Conservation (phyloP, 176 grass and related monocot species). For the Coix lacrymajobi region DNA sequence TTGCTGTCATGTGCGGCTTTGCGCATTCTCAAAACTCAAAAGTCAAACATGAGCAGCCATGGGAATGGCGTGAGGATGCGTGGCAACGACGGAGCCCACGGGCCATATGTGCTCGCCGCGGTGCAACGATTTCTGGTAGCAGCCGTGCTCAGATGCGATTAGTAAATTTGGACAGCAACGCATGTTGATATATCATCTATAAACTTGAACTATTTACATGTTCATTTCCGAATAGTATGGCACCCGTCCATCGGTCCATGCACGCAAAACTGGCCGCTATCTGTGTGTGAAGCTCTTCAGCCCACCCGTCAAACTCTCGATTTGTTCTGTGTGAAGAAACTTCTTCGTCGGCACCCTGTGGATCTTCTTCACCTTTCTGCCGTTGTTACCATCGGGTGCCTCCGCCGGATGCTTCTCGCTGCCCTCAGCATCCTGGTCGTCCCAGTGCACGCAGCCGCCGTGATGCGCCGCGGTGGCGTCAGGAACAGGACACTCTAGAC, state of each 20-base stretch:
- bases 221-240: not conserved
- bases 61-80: not conserved
- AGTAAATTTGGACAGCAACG: not conserved
- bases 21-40: too few species aligned
- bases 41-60: too few species aligned
- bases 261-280: not conserved
- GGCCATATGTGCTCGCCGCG: too few species aligned
- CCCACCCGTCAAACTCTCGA: not conserved
- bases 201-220: constrained; percentile 26
- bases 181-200: not conserved
- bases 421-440: not conserved
- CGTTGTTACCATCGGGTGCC: not conserved
- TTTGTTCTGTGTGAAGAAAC: not conserved
- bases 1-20: too few species aligned
- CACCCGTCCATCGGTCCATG: constrained; percentile 9
- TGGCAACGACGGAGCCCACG: not conserved
- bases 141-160: not conserved
- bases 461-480: not conserved
- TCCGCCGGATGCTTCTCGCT: not conserved
- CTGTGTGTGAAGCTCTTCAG: constrained; percentile 26
- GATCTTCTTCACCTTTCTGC: constrained; percentile 3
- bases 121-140: not conserved
- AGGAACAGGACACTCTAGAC: not conserved
- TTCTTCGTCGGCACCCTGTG: not conserved
- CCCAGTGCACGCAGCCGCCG: not conserved